These are phyloP conservation scores for Rhododendron williamsianum DNA, from an alignment of 148 eudicot species.

Conservation along the genomic window DNA sequence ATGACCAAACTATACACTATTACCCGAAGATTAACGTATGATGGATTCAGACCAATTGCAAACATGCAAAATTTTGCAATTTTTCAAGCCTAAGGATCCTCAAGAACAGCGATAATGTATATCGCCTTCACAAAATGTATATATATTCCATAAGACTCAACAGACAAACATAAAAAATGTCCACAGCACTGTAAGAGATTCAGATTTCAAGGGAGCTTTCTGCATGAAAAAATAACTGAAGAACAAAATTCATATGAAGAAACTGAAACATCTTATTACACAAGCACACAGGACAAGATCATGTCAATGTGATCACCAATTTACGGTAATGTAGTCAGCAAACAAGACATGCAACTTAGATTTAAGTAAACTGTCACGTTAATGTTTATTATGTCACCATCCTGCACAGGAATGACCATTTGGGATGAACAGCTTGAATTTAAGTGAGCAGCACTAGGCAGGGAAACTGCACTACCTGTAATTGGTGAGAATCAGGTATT, in stretches of 20 bases:
- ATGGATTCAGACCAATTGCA: not conserved
- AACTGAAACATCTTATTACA: not conserved
- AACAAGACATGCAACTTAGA: slow-evolving; percentile 35
- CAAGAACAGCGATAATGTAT: not conserved
- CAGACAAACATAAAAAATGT: not conserved
- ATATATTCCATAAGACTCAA: not conserved
- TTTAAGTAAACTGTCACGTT: slow-evolving; percentile 91
- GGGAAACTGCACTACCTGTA: slow-evolving; percentile 53
- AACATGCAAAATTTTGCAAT: not conserved
- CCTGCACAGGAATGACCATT: slow-evolving; percentile 47
- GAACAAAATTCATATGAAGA: not conserved
- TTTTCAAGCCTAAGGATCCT: not conserved
- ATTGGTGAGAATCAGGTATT: slow-evolving; percentile 92
- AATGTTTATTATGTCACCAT: slow-evolving; percentile 95
- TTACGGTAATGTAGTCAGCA: not conserved
- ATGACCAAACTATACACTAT: not conserved
- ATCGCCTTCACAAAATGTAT: not conserved
- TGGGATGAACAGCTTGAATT: slow-evolving; percentile 7
- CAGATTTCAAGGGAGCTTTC: not conserved
- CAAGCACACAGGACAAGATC: not conserved
- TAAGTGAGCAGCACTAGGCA: not conserved
- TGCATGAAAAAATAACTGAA: not conserved
- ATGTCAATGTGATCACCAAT: not conserved
- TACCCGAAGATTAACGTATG: not conserved
- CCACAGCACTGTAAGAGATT: not conserved